phyloP scores from a whole-genome alignment of 139 green algal genomes.

The Volvox reticuliferus region DNA sequence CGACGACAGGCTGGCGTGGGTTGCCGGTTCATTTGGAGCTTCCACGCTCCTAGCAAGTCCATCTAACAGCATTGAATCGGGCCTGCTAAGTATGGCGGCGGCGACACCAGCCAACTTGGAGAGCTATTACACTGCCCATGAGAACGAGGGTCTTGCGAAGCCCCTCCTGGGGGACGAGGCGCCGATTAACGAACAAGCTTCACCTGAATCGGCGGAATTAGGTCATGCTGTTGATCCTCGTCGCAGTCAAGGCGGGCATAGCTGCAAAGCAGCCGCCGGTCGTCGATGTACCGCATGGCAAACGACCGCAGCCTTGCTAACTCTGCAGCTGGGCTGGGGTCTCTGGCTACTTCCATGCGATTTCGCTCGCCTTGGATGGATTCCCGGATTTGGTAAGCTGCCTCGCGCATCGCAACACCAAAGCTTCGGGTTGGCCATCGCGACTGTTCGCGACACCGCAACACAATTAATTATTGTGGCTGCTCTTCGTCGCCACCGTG shows the following conservation, averaged over 20 bases:
- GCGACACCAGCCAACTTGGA: background rate
- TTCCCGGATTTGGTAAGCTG: conserved; percentile 21
- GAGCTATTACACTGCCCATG: background rate
- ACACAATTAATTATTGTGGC: no score
- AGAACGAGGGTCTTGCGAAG: background rate
- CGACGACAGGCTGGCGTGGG: conserved; percentile 8
- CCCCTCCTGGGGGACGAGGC: background rate
- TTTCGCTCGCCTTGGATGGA: conserved; percentile 53
- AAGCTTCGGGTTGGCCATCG: background rate
- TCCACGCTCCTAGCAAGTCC: background rate
- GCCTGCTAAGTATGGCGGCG: background rate
- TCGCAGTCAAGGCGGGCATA: background rate
- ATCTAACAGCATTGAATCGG: conserved; percentile 11
- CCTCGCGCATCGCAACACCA: background rate
- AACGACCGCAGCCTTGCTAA: conserved; percentile 48
- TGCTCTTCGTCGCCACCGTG: background rate
- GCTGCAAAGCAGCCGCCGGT: conserved; percentile 2
- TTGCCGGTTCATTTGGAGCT: conserved; percentile 32
- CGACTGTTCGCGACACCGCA: background rate
- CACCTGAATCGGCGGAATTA: background rate
- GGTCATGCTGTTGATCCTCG: background rate
- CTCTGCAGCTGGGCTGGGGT: conserved; percentile 56
- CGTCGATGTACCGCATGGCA: conserved; percentile 26
- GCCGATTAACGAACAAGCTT: background rate
- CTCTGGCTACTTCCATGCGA: conserved; percentile 59